Conservation (phyloP, 1,139 yeast species). For the Sporopachydermia cereana region DNA sequence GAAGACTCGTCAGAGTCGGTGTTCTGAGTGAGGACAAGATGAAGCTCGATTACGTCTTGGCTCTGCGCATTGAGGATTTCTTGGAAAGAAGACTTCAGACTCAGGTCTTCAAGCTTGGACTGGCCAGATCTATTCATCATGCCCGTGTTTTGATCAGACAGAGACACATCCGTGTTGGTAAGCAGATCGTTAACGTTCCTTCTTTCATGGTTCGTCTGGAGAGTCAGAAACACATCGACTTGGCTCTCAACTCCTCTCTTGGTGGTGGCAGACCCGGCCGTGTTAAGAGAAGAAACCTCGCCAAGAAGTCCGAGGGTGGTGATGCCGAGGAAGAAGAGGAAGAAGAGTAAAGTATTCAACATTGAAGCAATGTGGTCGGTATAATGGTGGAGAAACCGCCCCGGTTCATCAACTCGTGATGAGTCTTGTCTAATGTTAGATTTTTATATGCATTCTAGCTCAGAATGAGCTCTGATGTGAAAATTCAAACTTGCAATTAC, state of each 20-base stretch:
- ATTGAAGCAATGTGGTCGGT: too few relatives aligned
- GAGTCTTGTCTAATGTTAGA: background rate
- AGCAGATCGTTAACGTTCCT: conserved; percentile 98
- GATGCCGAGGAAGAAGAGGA: conserved; percentile 59
- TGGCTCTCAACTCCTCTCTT: conserved; percentile 97
- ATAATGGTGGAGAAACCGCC: too few relatives aligned
- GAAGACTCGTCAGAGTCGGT: conserved; percentile 98
- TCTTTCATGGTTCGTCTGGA: conserved; percentile 99
- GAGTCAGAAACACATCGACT: conserved; percentile 99
- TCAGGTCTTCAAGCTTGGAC: conserved; percentile 99
- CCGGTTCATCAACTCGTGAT: too few relatives aligned
- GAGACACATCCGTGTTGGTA: conserved; percentile 99
- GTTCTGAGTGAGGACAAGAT: conserved; percentile 98
- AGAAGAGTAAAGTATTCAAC: conserved; percentile 38
- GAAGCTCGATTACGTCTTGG: conserved; percentile 99
- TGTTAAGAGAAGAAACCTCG: conserved; percentile 95
- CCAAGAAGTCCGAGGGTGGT: conserved; percentile 39
- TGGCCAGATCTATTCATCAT: conserved; percentile 99
- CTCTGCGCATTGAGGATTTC: conserved; percentile 97
- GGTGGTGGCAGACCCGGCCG: conserved; percentile 99
- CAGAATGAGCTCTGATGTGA: conserved; percentile 3
- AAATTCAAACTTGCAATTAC: too few relatives aligned
- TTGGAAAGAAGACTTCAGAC: conserved; percentile 99
- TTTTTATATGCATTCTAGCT: background rate
- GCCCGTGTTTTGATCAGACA: conserved; percentile 98